Conservation (phyloP, 331 rosid genomes). For the Acacia concinna region DNA sequence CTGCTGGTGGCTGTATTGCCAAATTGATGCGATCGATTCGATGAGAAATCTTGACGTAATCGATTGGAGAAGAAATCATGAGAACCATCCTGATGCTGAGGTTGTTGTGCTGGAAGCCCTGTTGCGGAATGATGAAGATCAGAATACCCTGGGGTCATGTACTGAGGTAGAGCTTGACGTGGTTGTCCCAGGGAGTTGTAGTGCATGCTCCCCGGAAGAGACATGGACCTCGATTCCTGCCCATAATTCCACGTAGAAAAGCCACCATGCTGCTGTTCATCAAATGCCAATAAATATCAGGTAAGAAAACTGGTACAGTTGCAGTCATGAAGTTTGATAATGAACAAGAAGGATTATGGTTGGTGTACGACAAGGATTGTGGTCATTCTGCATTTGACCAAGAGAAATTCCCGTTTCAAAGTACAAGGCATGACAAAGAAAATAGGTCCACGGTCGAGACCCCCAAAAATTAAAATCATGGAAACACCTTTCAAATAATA, state of each 20-base stretch:
- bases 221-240: constrained; percentile 33
- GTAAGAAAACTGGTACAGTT: not conserved
- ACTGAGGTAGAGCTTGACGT: constrained; percentile 24
- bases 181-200: constrained; percentile 40
- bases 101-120: constrained; percentile 33
- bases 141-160: constrained; percentile 21
- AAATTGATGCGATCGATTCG: constrained; percentile 51
- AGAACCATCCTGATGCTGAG: constrained; percentile 38
- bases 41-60: constrained; percentile 36
- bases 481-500: not conserved
- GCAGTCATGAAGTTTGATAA: not conserved
- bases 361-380: not conserved
- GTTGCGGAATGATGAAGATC: constrained; percentile 27
- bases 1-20: constrained; percentile 45
- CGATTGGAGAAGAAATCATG: constrained; percentile 44
- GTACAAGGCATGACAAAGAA: not conserved
- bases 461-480: not conserved
- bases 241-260: constrained; percentile 38
- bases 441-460: not conserved
- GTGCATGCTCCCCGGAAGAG: constrained; percentile 31
- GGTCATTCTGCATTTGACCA: not conserved
- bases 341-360: not conserved
- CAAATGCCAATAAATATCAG: constrained; percentile 10
- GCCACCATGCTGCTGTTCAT: constrained; percentile 47
- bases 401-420: not conserved